Evolutionary conservation across 306 rosid genomes (phyloP), one percentile per base, ranked within the genome.

Genomic region (Ochetophila trinervis): DNA sequence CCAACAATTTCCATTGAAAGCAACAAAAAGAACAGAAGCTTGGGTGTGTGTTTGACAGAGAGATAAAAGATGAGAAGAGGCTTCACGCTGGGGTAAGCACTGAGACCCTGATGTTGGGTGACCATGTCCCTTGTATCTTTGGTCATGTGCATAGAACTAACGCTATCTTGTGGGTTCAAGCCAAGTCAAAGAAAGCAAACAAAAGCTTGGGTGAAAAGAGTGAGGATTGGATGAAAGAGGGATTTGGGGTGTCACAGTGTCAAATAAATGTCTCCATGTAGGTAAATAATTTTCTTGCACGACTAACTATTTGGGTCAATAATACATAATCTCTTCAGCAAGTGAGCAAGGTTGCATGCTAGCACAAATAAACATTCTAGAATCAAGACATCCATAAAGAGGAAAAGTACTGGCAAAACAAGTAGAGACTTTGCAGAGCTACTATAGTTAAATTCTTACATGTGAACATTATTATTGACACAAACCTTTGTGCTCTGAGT

Each of bases 401-500:
- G 20, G 53, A 37, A 22, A 55, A 32, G 70, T 14, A 65, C 57
- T n/a, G 17, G 69, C 10, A 44, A 1, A 6, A 14, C 19, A 6
- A 24, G 55, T 48, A 37, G 17, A 56, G 54, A 57, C 58, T 42
- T 35, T 48, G 54, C 56, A 19, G 19, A 5, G 24, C 52, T 18
- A 79, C 68, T 59, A 57, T 60, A n/a, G 51, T 18, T 57, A 76
- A 42, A 6, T 52, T 70, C 44, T 49, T 61, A 40, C 35, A 36
- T 53, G 32, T 56, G 74, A 68, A 68, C 67, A 44, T 44, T n/a
- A 50, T 27, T 1, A 76, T 51, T 61, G 62, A 73, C 18, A 32
- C 79, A 71, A 79, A 93, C 99, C 97, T 93, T 88, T 40, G 88
- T 77, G 51, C 79, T 82, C 63, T 77, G 82, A 59, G 68, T 73